Evolutionary conservation across 2,329 filamentous ascomycete genomes (phyloP), one percentile per base, ranked within the genome.

Genomic region (Claviceps fusiformis): DNA sequence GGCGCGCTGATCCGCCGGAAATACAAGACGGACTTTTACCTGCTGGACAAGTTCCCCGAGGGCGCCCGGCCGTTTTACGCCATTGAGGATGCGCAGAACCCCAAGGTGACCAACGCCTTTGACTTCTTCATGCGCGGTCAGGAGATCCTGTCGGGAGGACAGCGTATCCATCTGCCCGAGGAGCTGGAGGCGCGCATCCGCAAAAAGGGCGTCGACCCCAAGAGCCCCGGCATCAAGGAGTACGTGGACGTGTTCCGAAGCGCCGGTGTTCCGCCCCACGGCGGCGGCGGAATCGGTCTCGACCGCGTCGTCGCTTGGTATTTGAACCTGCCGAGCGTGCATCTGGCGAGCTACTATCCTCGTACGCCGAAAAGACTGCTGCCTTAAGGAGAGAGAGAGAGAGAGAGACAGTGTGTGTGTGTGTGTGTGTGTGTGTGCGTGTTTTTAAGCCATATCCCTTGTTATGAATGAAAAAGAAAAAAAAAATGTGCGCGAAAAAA

Each of bases 11-110:
- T 97, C 61, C 85, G 88, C 56, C 79, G 88, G 63, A 96, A 95
- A 73, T 95, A 86, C 78, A 81, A 86, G 67, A 93, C 90, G 57
- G 93, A 98, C 74, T 97, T 97, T 75, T 97, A 95, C 74, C 85
- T 95, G 27, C 80, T 98, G 59, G 92, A 97, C 76, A 93, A 97
- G 73, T 98, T 95, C 78, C 93, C 93, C 48, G 83, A 93, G 27
- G 50, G 39, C 13, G 54, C 56, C 13, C 41, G 56, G n/a, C 56
- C 56, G 9, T 58, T 95, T 71, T 96, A 96, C 71, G 89, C 91
- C 59, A 90, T 55, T 75, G 76, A 41, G 79, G 49, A 51, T 35
- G 35, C 49, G 3, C 35, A 41, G 19, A 51, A 51, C 37, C 37
- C 49, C 19, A 29, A 27, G 13, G 24, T 89, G 59, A 88, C 80